phyloP scores from a whole-genome alignment of 768 basidiomycete species.

The Pleurotus ostreatus region DNA sequence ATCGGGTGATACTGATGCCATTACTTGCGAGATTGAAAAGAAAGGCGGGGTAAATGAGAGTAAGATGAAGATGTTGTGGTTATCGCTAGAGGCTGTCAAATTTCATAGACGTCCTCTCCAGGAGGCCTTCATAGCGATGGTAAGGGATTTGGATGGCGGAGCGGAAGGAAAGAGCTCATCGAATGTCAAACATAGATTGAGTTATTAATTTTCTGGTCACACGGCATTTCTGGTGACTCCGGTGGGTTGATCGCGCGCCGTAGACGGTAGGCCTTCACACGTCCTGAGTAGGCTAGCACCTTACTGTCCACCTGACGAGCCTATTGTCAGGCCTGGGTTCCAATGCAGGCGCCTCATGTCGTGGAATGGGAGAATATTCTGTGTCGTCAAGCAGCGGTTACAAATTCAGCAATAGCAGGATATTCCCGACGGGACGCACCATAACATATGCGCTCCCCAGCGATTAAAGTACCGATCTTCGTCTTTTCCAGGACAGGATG shows the following conservation, averaged over 20 bases:
- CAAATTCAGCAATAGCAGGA: not conserved
- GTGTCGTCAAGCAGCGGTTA: slow-evolving; percentile 5
- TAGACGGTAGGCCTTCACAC: slow-evolving; percentile 13
- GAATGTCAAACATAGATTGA: slow-evolving; percentile 11
- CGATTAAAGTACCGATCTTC: not conserved
- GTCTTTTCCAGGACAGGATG: not conserved
- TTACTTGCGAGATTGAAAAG: not conserved
- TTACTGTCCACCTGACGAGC: slow-evolving; percentile 1
- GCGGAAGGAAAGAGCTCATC: slow-evolving; percentile 13
- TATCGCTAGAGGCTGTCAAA: slow-evolving; percentile 9
- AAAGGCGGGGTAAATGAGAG: slow-evolving; percentile 1
- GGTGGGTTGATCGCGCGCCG: slow-evolving; percentile 9
- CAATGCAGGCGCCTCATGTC: not conserved
- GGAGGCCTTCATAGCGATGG: slow-evolving; percentile 28
- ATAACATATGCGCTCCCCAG: not conserved
- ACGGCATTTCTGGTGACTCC: slow-evolving; percentile 6
- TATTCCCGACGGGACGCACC: slow-evolving; percentile 6
- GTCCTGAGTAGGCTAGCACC: not conserved
- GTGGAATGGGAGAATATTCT: slow-evolving; percentile 7
- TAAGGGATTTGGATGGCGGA: slow-evolving; percentile 16
- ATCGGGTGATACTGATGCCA: not conserved
- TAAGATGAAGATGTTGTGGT: slow-evolving; percentile 6
- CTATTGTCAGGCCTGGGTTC: not conserved
- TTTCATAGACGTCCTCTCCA: slow-evolving; percentile 26
- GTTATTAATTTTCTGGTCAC: slow-evolving; percentile 11